Evolutionary conservation across 2,329 filamentous ascomycete genomes (phyloP).

Genomic region (Coniochaeta sp.): DNA sequence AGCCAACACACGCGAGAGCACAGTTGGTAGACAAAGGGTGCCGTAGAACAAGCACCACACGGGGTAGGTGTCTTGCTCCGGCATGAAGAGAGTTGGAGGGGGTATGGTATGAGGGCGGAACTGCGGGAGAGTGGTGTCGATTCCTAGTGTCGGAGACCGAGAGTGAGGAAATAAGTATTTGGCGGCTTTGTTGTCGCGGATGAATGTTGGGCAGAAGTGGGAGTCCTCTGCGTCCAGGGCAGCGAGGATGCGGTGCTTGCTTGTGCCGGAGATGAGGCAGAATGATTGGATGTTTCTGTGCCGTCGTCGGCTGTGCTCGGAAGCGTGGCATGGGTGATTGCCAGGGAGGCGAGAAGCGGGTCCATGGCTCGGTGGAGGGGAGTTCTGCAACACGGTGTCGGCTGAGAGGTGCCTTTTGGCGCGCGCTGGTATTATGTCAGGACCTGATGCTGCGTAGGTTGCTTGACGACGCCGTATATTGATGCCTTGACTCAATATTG

Average conservation of each 20-base stretch:
- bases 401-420: too few relatives aligned
- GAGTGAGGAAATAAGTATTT: conserved; percentile 9
- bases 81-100: conserved; percentile 8
- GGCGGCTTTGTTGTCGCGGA: conserved; percentile 7
- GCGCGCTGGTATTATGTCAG: too few relatives aligned
- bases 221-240: background rate
- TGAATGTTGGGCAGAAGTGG: conserved; percentile 4
- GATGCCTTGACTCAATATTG: too few relatives aligned
- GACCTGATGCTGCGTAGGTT: too few relatives aligned
- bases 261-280: conserved; percentile 4
- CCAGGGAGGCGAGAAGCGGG: background rate
- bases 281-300: background rate
- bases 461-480: too few relatives aligned
- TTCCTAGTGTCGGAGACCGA: conserved; percentile 10
- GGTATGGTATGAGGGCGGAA: conserved; percentile 13
- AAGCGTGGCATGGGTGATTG: background rate
- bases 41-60: conserved; percentile 38
- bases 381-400: too few relatives aligned
- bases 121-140: conserved; percentile 13
- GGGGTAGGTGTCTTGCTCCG: conserved; percentile 13
- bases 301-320: conserved; percentile 3
- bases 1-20: conserved; percentile 21
- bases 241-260: background rate
- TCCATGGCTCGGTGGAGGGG: background rate
- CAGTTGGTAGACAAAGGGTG: conserved; percentile 21